Evolutionary conservation across 1,139 yeast genomes (phyloP).

Genomic region (Taphrina pruni): DNA sequence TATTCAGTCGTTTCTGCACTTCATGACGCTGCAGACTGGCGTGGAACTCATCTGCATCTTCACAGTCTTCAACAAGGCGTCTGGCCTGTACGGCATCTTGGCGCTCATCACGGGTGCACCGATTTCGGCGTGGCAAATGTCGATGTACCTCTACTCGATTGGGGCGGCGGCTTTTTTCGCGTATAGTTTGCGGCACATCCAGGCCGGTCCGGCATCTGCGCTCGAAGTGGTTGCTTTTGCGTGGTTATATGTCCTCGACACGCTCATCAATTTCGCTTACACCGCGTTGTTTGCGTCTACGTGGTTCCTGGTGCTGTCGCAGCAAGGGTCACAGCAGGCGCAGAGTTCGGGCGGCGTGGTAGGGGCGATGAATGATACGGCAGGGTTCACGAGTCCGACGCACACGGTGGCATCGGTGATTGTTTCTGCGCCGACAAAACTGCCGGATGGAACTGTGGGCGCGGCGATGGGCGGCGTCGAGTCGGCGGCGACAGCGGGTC

Average conservation of each 20-base stretch:
- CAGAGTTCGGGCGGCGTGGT: slow-evolving; percentile 6
- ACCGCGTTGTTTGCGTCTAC: slow-evolving; percentile 73
- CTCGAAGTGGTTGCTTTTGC: slow-evolving; percentile 57
- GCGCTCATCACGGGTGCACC: slow-evolving; percentile 88
- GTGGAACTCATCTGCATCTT: slow-evolving; percentile 82
- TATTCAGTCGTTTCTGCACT: slow-evolving; percentile 57
- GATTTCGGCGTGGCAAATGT: slow-evolving; percentile 80
- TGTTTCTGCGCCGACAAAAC: slow-evolving; percentile 18
- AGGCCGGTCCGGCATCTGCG: slow-evolving; percentile 22
- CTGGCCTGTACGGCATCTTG: slow-evolving; percentile 84
- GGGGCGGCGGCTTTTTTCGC: slow-evolving; percentile 69
- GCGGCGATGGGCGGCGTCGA: slow-evolving; percentile 32
- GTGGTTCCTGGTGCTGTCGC: slow-evolving; percentile 62
- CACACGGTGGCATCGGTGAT: slow-evolving; percentile 36
- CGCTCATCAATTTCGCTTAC: slow-evolving; percentile 68
- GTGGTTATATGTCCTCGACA: slow-evolving; percentile 68
- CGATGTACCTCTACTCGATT: slow-evolving; percentile 72
- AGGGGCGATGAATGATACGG: slow-evolving; percentile 42
- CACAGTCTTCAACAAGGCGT: slow-evolving; percentile 83
- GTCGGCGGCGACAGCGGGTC: slow-evolving; percentile 18
- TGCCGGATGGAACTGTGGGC: slow-evolving; percentile 19
- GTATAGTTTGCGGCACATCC: slow-evolving; percentile 58
- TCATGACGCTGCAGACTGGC: slow-evolving; percentile 81
- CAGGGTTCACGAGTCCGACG: slow-evolving; percentile 39
- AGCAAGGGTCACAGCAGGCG: neutral